phyloP scores from a whole-genome alignment of 345 rosid genomes.

The Syzygium aqueum region DNA sequence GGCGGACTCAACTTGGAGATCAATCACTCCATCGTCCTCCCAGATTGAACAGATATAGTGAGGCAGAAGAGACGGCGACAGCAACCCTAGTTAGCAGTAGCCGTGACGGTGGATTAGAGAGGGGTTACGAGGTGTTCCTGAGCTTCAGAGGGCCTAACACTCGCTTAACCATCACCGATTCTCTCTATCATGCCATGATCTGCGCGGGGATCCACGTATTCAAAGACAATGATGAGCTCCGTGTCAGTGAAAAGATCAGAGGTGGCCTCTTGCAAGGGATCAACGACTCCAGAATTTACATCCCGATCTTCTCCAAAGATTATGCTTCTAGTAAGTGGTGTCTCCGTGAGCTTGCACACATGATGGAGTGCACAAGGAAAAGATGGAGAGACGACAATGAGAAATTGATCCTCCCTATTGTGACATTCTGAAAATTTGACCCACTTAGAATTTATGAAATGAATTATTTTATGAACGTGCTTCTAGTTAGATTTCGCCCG shows the following conservation, averaged over 20 bases:
- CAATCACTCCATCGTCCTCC: neutral
- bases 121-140: neutral
- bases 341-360: neutral
- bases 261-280: neutral
- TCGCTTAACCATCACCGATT: neutral
- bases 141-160: neutral
- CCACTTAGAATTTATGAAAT: no score
- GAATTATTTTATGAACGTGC: no score
- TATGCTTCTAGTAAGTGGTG: neutral
- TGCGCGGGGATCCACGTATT: neutral
- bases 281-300: neutral
- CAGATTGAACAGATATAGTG: neutral
- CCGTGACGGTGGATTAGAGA: no score
- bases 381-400: neutral
- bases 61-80: fast-evolving
- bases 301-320: neutral
- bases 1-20: neutral
- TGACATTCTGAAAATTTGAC: no score
- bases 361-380: no score
- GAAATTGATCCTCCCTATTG: neutral
- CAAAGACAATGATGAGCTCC: neutral
- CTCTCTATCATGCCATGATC: neutral
- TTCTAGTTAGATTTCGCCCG: no score
- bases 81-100: neutral
- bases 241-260: neutral